Conservation (phyloP, 176 grass and related monocot species). For the Eragrostis curvula region DNA sequence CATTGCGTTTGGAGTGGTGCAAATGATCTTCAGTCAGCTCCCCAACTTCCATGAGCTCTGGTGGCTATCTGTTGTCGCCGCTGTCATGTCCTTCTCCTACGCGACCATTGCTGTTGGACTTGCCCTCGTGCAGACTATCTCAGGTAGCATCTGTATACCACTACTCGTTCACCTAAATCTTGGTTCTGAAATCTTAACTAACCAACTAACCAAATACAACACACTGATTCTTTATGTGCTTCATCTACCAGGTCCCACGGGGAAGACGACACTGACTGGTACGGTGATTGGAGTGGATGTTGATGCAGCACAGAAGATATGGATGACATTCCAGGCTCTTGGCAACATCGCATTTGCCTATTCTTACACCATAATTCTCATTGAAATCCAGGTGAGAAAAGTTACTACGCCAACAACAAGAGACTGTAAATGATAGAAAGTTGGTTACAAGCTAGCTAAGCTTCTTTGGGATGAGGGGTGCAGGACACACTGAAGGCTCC, state of each 20-base stretch:
- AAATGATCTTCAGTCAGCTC: conserved; percentile 74
- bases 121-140: conserved; percentile 50
- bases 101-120: conserved; percentile 68
- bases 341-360: conserved; percentile 94
- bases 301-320: conserved; percentile 62
- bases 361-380: conserved; percentile 77
- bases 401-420: not conserved
- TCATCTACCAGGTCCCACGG: conserved; percentile 1
- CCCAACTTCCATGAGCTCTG: conserved; percentile 81
- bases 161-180: not conserved
- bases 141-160: not conserved
- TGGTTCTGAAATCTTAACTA: not conserved
- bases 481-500: conserved; percentile 71
- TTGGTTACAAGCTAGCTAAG: not conserved
- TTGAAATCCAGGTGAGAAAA: conserved; percentile 70
- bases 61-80: conserved; percentile 79
- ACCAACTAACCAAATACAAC: not conserved
- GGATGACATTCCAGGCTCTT: conserved; percentile 78
- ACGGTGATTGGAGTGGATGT: conserved; percentile 76
- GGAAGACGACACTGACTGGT: conserved; percentile 63
- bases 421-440: not conserved
- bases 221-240: not conserved
- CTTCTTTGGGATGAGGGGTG: not conserved
- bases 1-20: conserved; percentile 67
- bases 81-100: conserved; percentile 84